Percentiles rank a stretch among this genome's conserved stretches.
phyloP scores from a whole-genome alignment of 2,329 filamentous ascomycete genomes.

The Ilyonectria robusta region DNA sequence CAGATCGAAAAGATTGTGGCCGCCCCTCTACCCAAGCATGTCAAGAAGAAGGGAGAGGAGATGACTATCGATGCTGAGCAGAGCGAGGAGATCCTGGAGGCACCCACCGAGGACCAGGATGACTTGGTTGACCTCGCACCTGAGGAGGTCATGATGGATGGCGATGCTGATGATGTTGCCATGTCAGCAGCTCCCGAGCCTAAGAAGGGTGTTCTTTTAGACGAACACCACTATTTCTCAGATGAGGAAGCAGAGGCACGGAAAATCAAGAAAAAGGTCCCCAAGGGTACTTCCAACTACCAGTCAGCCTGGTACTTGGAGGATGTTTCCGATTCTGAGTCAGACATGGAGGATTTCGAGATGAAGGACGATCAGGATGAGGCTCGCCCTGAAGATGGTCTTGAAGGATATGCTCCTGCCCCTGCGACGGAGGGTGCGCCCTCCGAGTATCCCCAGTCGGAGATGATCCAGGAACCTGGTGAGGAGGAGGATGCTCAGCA shows the following conservation, averaged over 20 bases:
- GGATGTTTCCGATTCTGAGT: slow-evolving; percentile 86
- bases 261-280: slow-evolving; percentile 79
- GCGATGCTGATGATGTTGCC: slow-evolving; percentile 67
- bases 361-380: slow-evolving; percentile 70
- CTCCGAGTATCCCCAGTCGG: slow-evolving; percentile 93
- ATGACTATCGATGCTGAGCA: slow-evolving; percentile 78
- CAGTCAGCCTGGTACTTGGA: slow-evolving; percentile 94
- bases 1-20: slow-evolving; percentile 91
- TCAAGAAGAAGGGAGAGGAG: slow-evolving; percentile 76
- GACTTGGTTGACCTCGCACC: slow-evolving; percentile 87
- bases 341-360: slow-evolving; percentile 81
- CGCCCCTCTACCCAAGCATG: slow-evolving; percentile 75
- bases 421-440: slow-evolving; percentile 83
- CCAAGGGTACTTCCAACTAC: slow-evolving; percentile 93
- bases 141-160: slow-evolving; percentile 83
- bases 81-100: slow-evolving; percentile 73
- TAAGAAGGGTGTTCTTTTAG: slow-evolving; percentile 90
- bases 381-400: slow-evolving; percentile 84
- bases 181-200: slow-evolving; percentile 57
- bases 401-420: slow-evolving; percentile 76
- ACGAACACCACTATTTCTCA: slow-evolving; percentile 98
- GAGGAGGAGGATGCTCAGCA: slow-evolving; percentile 85
- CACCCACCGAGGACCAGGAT: slow-evolving; percentile 84
- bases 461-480: slow-evolving; percentile 89
- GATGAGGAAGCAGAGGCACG: slow-evolving; percentile 72